Evolutionary conservation across 2,329 filamentous ascomycete species (phyloP).

Genomic region (Pseudogymnoascus destructans): DNA sequence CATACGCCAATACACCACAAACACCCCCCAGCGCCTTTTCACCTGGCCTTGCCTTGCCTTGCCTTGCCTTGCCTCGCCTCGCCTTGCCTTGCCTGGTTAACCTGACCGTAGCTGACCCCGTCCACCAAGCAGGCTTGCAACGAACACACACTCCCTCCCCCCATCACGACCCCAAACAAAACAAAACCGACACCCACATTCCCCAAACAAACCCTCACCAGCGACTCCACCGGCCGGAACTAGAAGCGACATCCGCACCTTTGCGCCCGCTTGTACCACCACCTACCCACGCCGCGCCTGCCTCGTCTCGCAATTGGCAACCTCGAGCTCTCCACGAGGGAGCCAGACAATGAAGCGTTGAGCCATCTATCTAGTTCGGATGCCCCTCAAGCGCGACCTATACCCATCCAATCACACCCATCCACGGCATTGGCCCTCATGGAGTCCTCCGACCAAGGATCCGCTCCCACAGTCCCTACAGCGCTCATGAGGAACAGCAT

Average conservation of each 20-base stretch:
- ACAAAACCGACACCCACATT: not conserved
- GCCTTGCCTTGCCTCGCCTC: not conserved
- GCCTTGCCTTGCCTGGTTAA: not conserved
- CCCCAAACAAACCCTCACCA: not conserved
- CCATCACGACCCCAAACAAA: not conserved
- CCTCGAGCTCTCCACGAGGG: not conserved
- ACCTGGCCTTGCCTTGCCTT: not conserved
- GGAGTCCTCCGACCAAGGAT: slow-evolving; percentile 23
- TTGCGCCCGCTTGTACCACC: not conserved
- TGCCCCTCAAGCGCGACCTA: not conserved
- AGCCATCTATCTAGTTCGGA: not conserved
- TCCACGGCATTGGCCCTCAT: slow-evolving; percentile 16
- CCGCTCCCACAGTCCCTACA: slow-evolving; percentile 16
- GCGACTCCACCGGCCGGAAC: not conserved
- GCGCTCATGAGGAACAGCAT: slow-evolving; percentile 17
- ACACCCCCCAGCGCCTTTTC: not conserved
- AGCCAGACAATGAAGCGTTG: not conserved
- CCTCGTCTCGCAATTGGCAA: not conserved
- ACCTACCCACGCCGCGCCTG: not conserved
- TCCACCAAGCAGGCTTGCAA: not conserved
- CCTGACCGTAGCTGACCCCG: not conserved
- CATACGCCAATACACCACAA: not conserved
- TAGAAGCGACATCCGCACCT: not conserved
- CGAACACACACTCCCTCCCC: not conserved
- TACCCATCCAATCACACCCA: not conserved